A percentile compares a stretch with the other conserved stretches of the same genome.
Evolutionary conservation across 2,329 filamentous ascomycete genomes (phyloP).

Genomic region (Lomentospora prolificans): DNA sequence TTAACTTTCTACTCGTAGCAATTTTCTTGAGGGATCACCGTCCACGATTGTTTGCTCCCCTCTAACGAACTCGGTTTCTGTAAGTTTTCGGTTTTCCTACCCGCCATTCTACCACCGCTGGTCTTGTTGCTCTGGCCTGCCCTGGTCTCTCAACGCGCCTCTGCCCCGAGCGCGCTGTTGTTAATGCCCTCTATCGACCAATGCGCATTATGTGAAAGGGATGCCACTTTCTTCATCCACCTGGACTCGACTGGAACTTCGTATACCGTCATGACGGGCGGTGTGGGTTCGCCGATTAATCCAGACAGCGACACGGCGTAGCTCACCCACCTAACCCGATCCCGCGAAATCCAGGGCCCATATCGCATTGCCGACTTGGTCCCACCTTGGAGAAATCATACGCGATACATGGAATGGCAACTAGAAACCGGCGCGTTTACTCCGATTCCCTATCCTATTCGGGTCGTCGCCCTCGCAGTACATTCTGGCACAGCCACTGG

Average conservation of each 20-base stretch:
- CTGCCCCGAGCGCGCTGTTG: background rate
- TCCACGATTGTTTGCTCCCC: background rate
- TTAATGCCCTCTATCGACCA: background rate
- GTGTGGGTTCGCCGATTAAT: background rate
- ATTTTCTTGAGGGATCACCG: too few relatives aligned
- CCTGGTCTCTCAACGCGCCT: background rate
- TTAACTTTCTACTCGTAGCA: background rate
- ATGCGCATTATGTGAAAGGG: background rate
- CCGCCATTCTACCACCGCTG: background rate
- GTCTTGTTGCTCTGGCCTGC: background rate
- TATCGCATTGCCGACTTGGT: too few relatives aligned
- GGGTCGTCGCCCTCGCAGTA: background rate
- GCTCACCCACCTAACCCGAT: too few relatives aligned
- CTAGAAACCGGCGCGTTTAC: too few relatives aligned
- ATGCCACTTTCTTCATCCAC: background rate
- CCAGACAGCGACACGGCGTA: too few relatives aligned
- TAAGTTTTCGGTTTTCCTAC: background rate
- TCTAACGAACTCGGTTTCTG: background rate
- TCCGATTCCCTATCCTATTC: background rate
- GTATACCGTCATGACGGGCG: background rate
- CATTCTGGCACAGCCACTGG: background rate
- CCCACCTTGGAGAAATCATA: too few relatives aligned
- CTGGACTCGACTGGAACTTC: background rate
- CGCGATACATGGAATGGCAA: too few relatives aligned
- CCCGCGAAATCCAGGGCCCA: too few relatives aligned